phyloP scores from a whole-genome alignment of 1,284 basidiomycete genomes.

The Rhodofomes roseus region DNA sequence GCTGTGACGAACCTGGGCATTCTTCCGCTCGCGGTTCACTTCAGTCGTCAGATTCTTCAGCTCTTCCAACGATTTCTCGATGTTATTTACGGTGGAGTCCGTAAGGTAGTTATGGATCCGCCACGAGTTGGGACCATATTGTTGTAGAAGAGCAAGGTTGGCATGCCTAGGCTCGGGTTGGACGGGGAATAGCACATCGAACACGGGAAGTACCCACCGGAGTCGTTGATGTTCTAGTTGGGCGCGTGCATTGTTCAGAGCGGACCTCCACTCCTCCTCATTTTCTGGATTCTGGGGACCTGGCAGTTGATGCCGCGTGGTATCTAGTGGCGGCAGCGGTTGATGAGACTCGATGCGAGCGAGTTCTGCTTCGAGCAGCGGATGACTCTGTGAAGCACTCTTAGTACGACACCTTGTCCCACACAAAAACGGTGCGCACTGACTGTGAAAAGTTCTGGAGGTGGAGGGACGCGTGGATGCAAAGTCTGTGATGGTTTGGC shows the following conservation, averaged over 20 bases:
- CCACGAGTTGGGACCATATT: conserved; percentile 90
- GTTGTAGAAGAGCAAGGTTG: conserved; percentile 82
- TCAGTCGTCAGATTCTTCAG: conserved; percentile 75
- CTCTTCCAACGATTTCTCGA: conserved; percentile 70
- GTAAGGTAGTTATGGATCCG: conserved; percentile 86
- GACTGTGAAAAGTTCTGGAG: conserved; percentile 67
- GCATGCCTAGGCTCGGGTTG: conserved; percentile 53
- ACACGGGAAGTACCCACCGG: conserved; percentile 46
- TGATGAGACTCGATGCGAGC: conserved; percentile 70
- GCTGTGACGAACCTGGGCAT: conserved; percentile 60
- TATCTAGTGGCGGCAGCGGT: conserved; percentile 74
- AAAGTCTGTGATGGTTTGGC: conserved; percentile 48
- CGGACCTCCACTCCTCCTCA: conserved; percentile 76
- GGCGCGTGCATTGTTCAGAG: conserved; percentile 77
- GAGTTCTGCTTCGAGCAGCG: conserved; percentile 69
- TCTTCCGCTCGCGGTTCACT: conserved; percentile 85
- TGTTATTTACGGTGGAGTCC: conserved; percentile 72
- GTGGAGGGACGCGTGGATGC: conserved; percentile 71
- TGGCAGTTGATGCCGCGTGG: conserved; percentile 76
- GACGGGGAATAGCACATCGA: not conserved
- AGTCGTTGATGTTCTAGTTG: conserved; percentile 90
- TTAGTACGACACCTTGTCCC: too few species aligned
- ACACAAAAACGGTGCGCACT: conserved; percentile 23
- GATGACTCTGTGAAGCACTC: conserved; percentile 45
- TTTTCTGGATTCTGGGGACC: conserved; percentile 61